Evolutionary conservation across 2,329 filamentous ascomycete species (phyloP).

Genomic region (Fusarium napiforme): DNA sequence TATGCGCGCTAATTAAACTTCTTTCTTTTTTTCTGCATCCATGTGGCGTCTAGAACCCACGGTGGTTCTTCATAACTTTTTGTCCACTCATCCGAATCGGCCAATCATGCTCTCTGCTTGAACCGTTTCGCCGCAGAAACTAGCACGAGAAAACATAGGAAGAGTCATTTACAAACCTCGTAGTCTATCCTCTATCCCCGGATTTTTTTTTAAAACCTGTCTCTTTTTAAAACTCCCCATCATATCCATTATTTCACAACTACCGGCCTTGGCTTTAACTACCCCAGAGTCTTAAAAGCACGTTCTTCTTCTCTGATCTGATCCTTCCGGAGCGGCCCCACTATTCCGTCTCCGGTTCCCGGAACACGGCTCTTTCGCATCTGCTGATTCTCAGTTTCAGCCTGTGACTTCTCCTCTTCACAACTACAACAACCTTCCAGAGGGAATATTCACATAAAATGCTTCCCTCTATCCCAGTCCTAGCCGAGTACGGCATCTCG

Average conservation of each 20-base stretch:
- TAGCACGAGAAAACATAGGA: conserved; percentile 30
- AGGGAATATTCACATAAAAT: conserved; percentile 38
- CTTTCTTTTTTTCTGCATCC: not conserved
- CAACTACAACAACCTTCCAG: not conserved
- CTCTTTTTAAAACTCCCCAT: not conserved
- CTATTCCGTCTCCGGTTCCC: conserved; percentile 32
- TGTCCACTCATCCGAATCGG: conserved; percentile 42
- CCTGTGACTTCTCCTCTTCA: conserved; percentile 2
- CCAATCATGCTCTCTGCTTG: conserved; percentile 40
- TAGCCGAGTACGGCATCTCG: conserved; percentile 84
- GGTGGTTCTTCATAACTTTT: conserved; percentile 15
- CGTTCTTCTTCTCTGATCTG: not conserved
- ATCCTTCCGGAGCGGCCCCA: conserved; percentile 39
- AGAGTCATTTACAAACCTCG: conserved; percentile 36
- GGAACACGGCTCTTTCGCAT: conserved; percentile 25
- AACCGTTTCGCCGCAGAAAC: conserved; percentile 40
- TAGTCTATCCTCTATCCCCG: conserved; percentile 19
- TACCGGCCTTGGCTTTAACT: conserved; percentile 16
- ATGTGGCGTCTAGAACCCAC: conserved; percentile 20
- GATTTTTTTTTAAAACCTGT: not conserved
- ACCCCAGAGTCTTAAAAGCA: conserved; percentile 4
- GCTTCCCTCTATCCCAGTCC: conserved; percentile 69
- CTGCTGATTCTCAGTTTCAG: conserved; percentile 4
- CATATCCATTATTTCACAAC: conserved; percentile 3
- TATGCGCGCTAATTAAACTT: conserved; percentile 27